Evolutionary conservation across 345 rosid genomes (phyloP).

Genomic region (Ailanthus altissimus): DNA sequence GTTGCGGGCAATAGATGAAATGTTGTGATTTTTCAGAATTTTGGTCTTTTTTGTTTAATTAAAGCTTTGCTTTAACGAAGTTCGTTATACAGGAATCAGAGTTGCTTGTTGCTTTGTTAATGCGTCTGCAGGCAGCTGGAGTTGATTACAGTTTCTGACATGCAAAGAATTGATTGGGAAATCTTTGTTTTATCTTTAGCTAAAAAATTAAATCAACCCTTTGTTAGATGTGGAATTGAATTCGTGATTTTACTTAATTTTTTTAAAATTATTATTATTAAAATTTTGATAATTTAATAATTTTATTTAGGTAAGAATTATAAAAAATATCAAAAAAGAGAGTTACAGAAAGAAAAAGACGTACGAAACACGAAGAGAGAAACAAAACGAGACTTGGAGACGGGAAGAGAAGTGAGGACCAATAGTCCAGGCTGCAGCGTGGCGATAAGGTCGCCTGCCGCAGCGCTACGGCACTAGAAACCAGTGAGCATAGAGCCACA

Average conservation of each 20-base stretch:
- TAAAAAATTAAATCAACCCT: not conserved
- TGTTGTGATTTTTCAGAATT: not conserved
- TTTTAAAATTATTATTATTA: no score
- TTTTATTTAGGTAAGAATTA: no score
- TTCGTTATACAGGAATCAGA: constrained; percentile 4
- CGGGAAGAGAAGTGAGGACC: no score
- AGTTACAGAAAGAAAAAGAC: no score
- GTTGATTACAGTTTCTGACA: not conserved
- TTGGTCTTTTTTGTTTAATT: not conserved
- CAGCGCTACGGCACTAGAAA: no score
- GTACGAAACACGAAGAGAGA: no score
- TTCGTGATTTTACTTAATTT: not conserved
- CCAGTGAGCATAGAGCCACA: no score
- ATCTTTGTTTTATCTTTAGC: not conserved
- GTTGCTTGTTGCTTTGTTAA: not conserved
- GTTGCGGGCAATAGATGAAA: not conserved
- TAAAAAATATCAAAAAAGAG: no score
- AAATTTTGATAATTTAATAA: no score
- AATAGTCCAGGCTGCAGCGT: no score
- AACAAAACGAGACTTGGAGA: no score
- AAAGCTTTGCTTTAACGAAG: not conserved
- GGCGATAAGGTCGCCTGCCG: no score
- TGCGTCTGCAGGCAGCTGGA: not conserved
- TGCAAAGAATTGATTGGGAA: not conserved
- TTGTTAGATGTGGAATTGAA: constrained; percentile 4